A percentile compares a stretch with the other conserved stretches of the same genome.
Evolutionary conservation across 73 alveolate species (phyloP).

Genomic region (Symbiodinium pilosum): DNA sequence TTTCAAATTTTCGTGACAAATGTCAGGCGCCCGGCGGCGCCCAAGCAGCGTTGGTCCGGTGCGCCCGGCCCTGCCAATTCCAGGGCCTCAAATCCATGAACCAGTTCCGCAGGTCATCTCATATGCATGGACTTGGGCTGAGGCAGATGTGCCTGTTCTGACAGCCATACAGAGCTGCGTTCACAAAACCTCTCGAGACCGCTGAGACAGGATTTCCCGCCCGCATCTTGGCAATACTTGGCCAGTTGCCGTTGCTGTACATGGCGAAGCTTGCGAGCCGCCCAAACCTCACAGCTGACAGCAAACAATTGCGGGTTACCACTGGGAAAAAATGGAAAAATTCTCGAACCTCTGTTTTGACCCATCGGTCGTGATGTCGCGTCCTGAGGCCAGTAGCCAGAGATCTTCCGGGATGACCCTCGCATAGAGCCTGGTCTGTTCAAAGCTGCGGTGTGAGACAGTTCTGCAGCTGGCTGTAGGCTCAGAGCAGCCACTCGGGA

Average conservation of each 20-base stretch:
- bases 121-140: background rate
- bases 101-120: no score
- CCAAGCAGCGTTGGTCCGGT: no score
- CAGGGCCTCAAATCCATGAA: no score
- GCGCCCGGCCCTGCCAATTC: no score
- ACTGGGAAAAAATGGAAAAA: background rate
- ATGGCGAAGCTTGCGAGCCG: background rate
- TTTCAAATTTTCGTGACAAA: no score
- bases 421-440: no score
- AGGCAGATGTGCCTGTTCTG: background rate
- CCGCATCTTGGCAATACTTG: background rate
- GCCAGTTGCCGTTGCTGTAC: constrained; percentile 5
- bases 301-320: background rate
- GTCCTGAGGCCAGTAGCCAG: background rate
- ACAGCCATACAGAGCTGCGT: constrained; percentile 8
- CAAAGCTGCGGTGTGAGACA: no score
- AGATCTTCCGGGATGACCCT: background rate
- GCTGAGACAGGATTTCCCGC: no score
- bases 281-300: background rate
- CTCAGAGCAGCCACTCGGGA: background rate
- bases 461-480: no score
- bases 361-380: no score
- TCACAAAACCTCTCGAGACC: background rate
- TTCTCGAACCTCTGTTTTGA: background rate
- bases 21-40: no score